Percentiles rank a stretch among this genome's conserved stretches.
phyloP scores from a whole-genome alignment of 169 alveolate genomes.

The Condylostoma magnum region DNA sequence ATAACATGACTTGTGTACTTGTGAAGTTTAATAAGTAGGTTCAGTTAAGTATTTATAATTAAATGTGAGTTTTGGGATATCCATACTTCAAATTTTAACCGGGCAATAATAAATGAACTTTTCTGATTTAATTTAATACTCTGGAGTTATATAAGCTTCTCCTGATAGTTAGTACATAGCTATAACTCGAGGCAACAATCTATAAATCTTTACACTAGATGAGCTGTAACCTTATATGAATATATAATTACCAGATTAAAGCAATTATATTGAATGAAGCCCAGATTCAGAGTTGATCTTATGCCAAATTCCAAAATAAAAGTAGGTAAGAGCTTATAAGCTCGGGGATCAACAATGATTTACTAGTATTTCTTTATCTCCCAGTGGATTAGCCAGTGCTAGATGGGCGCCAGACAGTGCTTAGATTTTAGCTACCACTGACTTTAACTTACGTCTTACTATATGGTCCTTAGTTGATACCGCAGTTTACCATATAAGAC shows the following conservation, averaged over 20 bases:
- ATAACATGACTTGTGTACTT: constrained; percentile 91
- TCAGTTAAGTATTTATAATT: too few relatives aligned
- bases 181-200: neutral
- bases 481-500: constrained; percentile 7
- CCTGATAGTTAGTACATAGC: constrained; percentile 25
- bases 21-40: constrained; percentile 78
- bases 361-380: neutral
- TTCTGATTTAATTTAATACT: neutral
- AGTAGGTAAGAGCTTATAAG: neutral
- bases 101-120: constrained; percentile 27
- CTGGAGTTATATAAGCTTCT: constrained; percentile 3
- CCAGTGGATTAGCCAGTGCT: constrained; percentile 6
- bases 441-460: constrained; percentile 5
- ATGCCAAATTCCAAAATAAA: neutral
- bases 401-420: constrained; percentile 8
- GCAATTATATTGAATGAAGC: neutral
- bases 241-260: neutral
- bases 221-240: neutral
- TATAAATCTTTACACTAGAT: neutral
- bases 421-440: constrained; percentile 1
- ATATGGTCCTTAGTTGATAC: constrained; percentile 12
- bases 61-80: too few relatives aligned
- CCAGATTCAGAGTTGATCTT: neutral
- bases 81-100: too few relatives aligned
- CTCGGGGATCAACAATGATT: neutral